Percentiles rank a stretch among this genome's conserved stretches.
These are phyloP conservation scores for Fusarium sp. DNA, from an alignment of 2,329 filamentous ascomycete species.

Conservation along the genomic window DNA sequence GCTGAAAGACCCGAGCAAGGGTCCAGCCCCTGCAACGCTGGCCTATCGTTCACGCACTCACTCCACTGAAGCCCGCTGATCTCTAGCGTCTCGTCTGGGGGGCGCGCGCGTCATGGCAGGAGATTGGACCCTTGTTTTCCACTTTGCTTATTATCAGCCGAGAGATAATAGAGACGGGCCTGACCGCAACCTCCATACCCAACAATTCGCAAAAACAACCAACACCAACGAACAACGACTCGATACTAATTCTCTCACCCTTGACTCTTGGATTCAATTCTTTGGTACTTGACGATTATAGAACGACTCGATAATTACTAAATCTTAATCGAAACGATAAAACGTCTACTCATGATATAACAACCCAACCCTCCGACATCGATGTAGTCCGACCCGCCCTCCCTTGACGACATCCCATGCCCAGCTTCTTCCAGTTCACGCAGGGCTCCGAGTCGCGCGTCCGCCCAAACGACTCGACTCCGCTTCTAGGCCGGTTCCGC, in stretches of 20 bases:
- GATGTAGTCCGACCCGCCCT: slow-evolving; percentile 33
- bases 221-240: slow-evolving; percentile 22
- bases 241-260: slow-evolving; percentile 21
- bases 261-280: background rate
- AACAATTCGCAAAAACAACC: slow-evolving; percentile 19
- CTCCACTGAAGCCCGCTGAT: slow-evolving; percentile 24
- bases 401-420: slow-evolving; percentile 57
- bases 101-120: slow-evolving; percentile 25
- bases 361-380: slow-evolving; percentile 9
- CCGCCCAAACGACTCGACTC: slow-evolving; percentile 66
- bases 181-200: background rate
- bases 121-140: slow-evolving; percentile 28
- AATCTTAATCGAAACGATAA: background rate
- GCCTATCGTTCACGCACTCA: background rate
- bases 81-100: background rate
- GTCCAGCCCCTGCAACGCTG: slow-evolving; percentile 13
- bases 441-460: slow-evolving; percentile 71
- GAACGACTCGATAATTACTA: background rate
- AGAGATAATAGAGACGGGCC: slow-evolving; percentile 5
- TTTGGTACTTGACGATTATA: background rate
- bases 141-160: slow-evolving; percentile 16
- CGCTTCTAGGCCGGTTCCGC: slow-evolving; percentile 73
- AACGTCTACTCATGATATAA: background rate
- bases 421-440: slow-evolving; percentile 75
- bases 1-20: background rate